These are phyloP conservation scores for Metrosideros polymorpha DNA, from an alignment of 441 rosid genomes.

Conservation along the genomic window DNA sequence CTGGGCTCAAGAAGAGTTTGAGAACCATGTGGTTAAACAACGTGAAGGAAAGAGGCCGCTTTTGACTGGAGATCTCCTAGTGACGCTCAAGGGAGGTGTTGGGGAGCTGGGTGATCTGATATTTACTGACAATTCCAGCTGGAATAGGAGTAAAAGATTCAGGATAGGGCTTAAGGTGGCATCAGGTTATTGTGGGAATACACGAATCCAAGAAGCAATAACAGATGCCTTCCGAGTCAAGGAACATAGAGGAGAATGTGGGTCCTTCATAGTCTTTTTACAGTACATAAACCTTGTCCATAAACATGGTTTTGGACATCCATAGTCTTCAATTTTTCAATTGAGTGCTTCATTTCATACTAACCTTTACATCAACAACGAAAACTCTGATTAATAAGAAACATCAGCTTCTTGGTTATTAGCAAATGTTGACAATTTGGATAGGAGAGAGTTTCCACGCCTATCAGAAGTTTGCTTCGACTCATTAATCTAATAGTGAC, in stretches of 20 bases:
- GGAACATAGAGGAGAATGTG: not conserved
- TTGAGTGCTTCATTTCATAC: not conserved
- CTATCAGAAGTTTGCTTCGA: accelerated
- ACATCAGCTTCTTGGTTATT: not conserved
- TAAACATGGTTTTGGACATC: not conserved
- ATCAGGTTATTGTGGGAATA: not conserved
- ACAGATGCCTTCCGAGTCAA: not conserved
- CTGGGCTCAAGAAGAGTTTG: not conserved
- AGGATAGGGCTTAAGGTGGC: not conserved
- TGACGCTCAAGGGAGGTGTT: not conserved
- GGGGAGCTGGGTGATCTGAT: not conserved
- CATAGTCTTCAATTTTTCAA: not conserved
- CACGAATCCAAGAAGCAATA: not conserved
- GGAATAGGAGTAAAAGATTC: not conserved
- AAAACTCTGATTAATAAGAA: not conserved
- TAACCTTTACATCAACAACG: not conserved
- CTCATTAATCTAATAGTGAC: not conserved
- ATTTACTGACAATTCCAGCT: not conserved
- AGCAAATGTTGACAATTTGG: accelerated
- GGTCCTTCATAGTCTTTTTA: not conserved
- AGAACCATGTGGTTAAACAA: not conserved
- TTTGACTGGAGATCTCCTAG: not conserved
- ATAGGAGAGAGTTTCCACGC: not conserved
- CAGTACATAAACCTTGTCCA: not conserved
- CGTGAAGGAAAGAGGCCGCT: not conserved